Base-by-base conservation (phyloP, 202 grass and related monocot species). In the Hordeum pubiflorum region DNA sequence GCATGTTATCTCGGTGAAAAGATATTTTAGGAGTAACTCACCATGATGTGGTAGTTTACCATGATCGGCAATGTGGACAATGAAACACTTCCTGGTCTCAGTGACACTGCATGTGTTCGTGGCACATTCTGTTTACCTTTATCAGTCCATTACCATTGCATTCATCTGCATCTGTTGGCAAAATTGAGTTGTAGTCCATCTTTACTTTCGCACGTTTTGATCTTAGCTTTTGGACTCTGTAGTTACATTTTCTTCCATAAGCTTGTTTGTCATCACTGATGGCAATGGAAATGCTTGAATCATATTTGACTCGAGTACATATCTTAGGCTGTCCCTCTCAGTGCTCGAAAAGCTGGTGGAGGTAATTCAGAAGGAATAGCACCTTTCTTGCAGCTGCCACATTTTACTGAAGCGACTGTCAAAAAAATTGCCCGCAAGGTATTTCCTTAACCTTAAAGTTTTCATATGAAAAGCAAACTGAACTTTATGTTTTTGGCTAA, bases 361-460 rank as follows among this genome's bases (percentile, higher is more conserved):
- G 90, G 85, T 52, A 93, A 93, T 43, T 76, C 96, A 2, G 96
- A 96, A 89, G 92, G 92, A 79, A 91, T 89, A 75, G 92, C 90
- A 50, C 90, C 92, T 37, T 95, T 99, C 78, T 88, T 99, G 90
- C 96, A 95, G 87, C 83, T 95, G 60, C 96, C 96, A 26, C 87
- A 93, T 93, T 95, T 95, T 58, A 93, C 54, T 31, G 92, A 99
- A 81, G 79, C 87, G 41, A 87, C 70, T 69, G 84, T 99, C 56
- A 96, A 91, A 86, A 95, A 93, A 88, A 85, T 96, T 78, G 78
- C 85, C 36, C 92, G 90, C 15, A 99, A 99, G 96, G 96, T 99
- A 89, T 82, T 60, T 70, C 17, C 76, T 56, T 17, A 2, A n/a
- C 17, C 4, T 43, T 63, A 1, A 23, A 69, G n/a, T 80, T 26